A percentile compares a stretch with the other conserved stretches of the same genome.
These are phyloP conservation scores for Aspergillus proliferans DNA, from an alignment of 2,329 filamentous ascomycete genomes.

Conservation along the genomic window DNA sequence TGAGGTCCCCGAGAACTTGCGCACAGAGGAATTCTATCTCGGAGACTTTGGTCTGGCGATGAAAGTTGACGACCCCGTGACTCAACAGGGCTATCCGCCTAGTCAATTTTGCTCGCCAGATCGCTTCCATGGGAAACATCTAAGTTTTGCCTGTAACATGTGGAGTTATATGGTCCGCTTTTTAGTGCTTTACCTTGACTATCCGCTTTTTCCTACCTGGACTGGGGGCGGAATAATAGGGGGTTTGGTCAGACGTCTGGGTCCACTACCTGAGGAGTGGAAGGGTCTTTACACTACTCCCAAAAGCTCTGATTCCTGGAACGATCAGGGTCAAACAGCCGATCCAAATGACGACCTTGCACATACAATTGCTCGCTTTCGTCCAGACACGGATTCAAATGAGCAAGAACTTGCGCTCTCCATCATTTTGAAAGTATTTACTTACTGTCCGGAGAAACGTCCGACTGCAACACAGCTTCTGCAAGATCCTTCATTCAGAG, in stretches of 20 bases:
- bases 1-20: constrained; percentile 14
- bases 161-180: constrained; percentile 29
- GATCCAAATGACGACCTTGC: constrained; percentile 6
- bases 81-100: constrained; percentile 10
- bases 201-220: constrained; percentile 11
- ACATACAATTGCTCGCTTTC: constrained; percentile 8
- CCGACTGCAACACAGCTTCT: constrained; percentile 21
- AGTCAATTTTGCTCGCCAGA: constrained; percentile 20
- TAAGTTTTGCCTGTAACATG: constrained; percentile 24
- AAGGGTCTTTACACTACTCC: constrained; percentile 14
- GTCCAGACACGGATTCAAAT: constrained; percentile 14
- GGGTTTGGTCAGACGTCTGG: constrained; percentile 15
- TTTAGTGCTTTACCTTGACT: constrained; percentile 16
- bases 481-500: constrained; percentile 21
- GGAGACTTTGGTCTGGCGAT: constrained; percentile 23
- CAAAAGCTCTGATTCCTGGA: constrained; percentile 18
- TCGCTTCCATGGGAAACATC: constrained; percentile 17
- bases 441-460: constrained; percentile 17
- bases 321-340: constrained; percentile 17
- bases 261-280: constrained; percentile 21
- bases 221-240: constrained; percentile 14
- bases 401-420: constrained; percentile 17
- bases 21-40: constrained; percentile 23
- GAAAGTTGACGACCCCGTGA: constrained; percentile 13
- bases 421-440: constrained; percentile 16